These are phyloP conservation scores for Betula pendula DNA, from an alignment of 306 rosid species.

Conservation along the genomic window DNA sequence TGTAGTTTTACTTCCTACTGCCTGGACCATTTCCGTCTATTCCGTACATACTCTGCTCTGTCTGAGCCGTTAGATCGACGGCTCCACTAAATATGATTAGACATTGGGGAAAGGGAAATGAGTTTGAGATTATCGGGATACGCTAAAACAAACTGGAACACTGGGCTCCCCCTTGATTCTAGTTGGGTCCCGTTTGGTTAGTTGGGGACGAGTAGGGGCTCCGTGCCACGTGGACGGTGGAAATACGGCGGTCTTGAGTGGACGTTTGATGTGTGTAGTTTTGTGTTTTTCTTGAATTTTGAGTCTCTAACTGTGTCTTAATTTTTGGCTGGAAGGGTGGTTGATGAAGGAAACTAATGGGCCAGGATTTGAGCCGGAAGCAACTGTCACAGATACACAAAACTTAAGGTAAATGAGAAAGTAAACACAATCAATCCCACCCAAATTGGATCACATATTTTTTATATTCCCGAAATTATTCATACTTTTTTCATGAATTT, in stretches of 20 bases:
- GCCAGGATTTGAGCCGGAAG: constrained; percentile 24
- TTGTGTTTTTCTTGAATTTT: not conserved
- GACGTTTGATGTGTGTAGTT: not conserved
- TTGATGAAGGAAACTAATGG: constrained; percentile 37
- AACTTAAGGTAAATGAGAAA: constrained; percentile 52
- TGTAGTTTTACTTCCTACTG: not conserved
- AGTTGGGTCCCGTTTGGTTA: constrained; percentile 19
- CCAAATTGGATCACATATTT: too few species aligned
- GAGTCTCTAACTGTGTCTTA: constrained; percentile 16
- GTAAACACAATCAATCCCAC: not conserved
- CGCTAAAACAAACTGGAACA: not conserved
- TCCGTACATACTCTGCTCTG: not conserved
- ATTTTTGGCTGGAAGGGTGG: constrained; percentile 40
- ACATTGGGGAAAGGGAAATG: constrained; percentile 1
- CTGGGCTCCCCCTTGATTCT: not conserved
- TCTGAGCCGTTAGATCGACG: constrained; percentile 30
- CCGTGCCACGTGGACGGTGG: constrained; percentile 45
- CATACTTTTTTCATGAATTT: too few species aligned
- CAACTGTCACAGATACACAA: constrained; percentile 22
- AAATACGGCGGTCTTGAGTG: constrained; percentile 7
- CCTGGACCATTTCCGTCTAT: not conserved
- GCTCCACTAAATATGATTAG: constrained; percentile 23
- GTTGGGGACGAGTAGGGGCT: not conserved
- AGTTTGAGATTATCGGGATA: not conserved
- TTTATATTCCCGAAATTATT: too few species aligned